A percentile compares a stretch with the other conserved stretches of the same genome.
phyloP scores from a whole-genome alignment of 148 eudicot species.

The Vaccinium myrtillus region DNA sequence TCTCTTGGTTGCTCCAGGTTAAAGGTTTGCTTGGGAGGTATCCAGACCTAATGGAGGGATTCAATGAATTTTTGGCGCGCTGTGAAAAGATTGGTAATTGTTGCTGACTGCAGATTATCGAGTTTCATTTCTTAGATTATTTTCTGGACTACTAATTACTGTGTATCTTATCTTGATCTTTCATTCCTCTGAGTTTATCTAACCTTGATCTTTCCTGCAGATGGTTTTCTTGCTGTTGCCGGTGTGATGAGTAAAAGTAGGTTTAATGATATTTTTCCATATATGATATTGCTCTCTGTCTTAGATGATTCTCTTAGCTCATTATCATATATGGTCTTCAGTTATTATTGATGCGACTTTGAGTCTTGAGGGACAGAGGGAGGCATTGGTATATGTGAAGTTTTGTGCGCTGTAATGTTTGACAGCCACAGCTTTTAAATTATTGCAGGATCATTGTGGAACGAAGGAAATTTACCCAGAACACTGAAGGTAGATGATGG shows the following conservation, averaged over 20 bases:
- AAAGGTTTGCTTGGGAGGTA: slow-evolving; percentile 37
- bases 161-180: slow-evolving; percentile 8
- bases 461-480: slow-evolving; percentile 29
- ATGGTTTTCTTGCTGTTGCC: slow-evolving; percentile 41
- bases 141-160: neutral
- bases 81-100: slow-evolving; percentile 47
- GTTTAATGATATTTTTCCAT: slow-evolving; percentile 3
- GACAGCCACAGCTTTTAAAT: slow-evolving; percentile 6
- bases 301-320: slow-evolving; percentile 5
- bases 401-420: neutral
- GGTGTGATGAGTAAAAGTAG: slow-evolving; percentile 35
- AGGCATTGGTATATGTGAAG: neutral
- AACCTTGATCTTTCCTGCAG: slow-evolving; percentile 24
- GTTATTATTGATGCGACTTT: neutral
- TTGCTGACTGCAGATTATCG: slow-evolving; percentile 3
- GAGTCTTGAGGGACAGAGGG: neutral
- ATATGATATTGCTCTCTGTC: neutral
- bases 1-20: slow-evolving; percentile 37
- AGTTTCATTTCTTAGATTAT: neutral
- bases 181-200: slow-evolving; percentile 9
- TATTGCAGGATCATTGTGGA: slow-evolving; percentile 34
- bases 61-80: slow-evolving; percentile 44
- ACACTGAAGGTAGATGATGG: slow-evolving; percentile 36
- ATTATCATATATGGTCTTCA: neutral
- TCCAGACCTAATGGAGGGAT: slow-evolving; percentile 49